Conservation (phyloP, 148 eudicot species). For the Cornus kousa region DNA sequence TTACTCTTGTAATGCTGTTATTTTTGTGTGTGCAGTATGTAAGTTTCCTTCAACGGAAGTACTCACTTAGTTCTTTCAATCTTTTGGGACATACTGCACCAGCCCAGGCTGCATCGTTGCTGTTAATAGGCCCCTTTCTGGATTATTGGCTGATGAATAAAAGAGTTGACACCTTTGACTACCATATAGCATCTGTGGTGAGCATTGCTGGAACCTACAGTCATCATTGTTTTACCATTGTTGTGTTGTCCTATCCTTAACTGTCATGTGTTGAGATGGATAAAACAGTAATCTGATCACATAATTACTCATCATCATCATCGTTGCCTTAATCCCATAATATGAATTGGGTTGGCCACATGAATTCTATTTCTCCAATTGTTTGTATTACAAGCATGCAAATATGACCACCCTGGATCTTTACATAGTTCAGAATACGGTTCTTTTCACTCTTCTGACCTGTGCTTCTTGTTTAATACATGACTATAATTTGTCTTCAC, state of each 20-base stretch:
- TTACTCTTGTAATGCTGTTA: conserved; percentile 2
- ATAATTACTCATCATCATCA: no score
- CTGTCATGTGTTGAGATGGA: no score
- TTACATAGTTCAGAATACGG: no score
- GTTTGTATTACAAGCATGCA: no score
- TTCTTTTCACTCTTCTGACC: neutral
- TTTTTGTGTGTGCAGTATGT: conserved; percentile 55
- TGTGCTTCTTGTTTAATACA: neutral
- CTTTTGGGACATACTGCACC: conserved; percentile 82
- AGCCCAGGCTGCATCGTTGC: conserved; percentile 63
- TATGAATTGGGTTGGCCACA: no score
- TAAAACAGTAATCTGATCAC: no score
- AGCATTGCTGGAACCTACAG: conserved; percentile 19
- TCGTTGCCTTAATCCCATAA: no score
- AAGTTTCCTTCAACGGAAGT: conserved; percentile 68
- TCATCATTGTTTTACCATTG: neutral
- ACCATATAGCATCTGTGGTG: conserved; percentile 51
- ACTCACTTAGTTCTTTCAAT: conserved; percentile 72
- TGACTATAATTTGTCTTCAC: neutral
- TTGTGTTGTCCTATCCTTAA: neutral
- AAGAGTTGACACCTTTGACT: conserved; percentile 63
- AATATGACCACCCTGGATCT: no score
- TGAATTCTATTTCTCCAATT: no score
- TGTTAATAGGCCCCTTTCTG: conserved; percentile 62
- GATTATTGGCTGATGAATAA: conserved; percentile 74